Evolutionary conservation across 352 stramenopile genomes (phyloP), one percentile per base, ranked within the genome.

Genomic region (Pythium phragmitis): DNA sequence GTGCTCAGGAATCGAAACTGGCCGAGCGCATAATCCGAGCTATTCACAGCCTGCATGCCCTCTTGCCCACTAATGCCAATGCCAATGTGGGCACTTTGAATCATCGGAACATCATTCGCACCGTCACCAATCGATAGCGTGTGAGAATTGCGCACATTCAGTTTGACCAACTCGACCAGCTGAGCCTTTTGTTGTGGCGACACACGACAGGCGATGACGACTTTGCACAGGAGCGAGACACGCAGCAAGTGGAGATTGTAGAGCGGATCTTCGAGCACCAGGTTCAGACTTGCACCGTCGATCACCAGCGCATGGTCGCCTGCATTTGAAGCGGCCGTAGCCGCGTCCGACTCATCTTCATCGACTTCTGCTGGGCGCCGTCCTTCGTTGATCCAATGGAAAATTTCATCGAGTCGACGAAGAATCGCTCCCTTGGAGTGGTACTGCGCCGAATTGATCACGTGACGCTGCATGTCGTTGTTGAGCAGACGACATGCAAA

Each of bases 161-260:
- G 57, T 64, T 94, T 94, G 4, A 99, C 96, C 26, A 99, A 79
- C 60, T 98, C 91, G 7, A 99, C 96, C 4, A 99, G 68, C 50
- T 99, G 85, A 7, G 97, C 97, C 73, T 99, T 99, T 73, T 99
- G 98, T 50, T 96, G 89, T 21, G 98, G 97, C 39, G 92, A 99
- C 2, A 99, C 98, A 56, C 98, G 92, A 63, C 97, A 99, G 30
- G 95, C 96, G 58, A 99, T 96, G 1, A 99, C 97, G 12, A 97
- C 94, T 42, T 98, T 93, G 69, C 95, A 99, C 73, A 87, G 94
- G 63, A 85, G 77, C 59, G 89, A 73, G 4, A 96, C 75, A 23
- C 85, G 84, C 13, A 98, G 72, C 37, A 98, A 69, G 62, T 93
- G 82, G 30, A 92, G 66, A 60, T 91, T 91, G 63, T 85, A 82